phyloP scores from a whole-genome alignment of 2,329 filamentous ascomycete genomes.

The Penicillium crustosum region DNA sequence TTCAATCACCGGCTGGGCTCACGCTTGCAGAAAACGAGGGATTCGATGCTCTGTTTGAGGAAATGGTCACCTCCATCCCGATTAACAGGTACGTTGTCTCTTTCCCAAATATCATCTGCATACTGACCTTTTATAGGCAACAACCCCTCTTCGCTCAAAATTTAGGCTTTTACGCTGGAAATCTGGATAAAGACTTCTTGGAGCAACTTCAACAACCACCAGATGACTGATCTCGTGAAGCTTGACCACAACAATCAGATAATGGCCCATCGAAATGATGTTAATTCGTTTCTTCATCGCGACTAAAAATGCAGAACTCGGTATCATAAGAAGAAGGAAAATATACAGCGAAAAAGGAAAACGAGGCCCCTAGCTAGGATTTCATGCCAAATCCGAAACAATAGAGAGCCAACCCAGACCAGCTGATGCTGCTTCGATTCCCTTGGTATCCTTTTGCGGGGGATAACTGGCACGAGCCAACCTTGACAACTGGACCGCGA shows the following conservation, averaged over 20 bases:
- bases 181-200: constrained; percentile 25
- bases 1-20: too few species aligned
- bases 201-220: constrained; percentile 17
- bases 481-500: constrained; percentile 18
- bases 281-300: background rate
- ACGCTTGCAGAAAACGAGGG: too few species aligned
- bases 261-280: too few species aligned
- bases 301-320: background rate
- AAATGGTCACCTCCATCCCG: too few species aligned
- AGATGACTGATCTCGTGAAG: background rate
- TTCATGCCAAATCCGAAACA: background rate
- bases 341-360: background rate
- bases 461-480: constrained; percentile 15
- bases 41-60: too few species aligned
- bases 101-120: background rate
- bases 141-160: constrained; percentile 24
- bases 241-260: background rate
- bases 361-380: too few species aligned
- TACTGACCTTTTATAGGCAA: constrained; percentile 4
- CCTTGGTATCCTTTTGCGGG: constrained; percentile 15
- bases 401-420: constrained; percentile 2
- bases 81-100: constrained; percentile 10
- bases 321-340: background rate
- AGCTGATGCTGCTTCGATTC: constrained; percentile 10
- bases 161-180: constrained; percentile 23